Conservation (phyloP, 441 rosid genomes). For the Corymbia citriodora region DNA sequence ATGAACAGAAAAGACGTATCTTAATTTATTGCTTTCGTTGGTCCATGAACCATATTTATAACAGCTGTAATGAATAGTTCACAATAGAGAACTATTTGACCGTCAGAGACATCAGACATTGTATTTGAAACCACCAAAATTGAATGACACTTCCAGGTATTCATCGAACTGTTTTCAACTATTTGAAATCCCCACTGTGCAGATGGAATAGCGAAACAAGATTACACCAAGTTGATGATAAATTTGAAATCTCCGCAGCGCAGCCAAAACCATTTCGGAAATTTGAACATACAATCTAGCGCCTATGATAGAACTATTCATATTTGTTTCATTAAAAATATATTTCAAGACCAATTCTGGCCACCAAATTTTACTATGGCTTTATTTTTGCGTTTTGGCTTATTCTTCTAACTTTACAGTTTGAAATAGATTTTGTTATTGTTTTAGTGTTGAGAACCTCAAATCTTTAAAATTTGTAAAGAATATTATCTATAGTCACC, state of each 20-base stretch:
- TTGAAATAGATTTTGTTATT: background rate
- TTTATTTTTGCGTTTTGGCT: background rate
- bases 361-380: background rate
- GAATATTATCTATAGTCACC: background rate
- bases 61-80: background rate
- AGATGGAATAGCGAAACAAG: background rate
- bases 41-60: no score
- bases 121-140: background rate
- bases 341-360: background rate
- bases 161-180: background rate
- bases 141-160: background rate
- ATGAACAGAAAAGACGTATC: no score
- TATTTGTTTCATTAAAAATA: background rate
- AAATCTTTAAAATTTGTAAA: background rate
- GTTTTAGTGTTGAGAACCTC: background rate
- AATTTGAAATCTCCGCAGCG: background rate
- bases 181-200: background rate
- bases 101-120: background rate
- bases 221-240: background rate
- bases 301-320: background rate
- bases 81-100: background rate
- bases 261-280: background rate
- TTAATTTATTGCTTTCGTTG: no score
- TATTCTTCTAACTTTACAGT: background rate
- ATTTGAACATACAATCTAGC: background rate